phyloP scores from a whole-genome alignment of 1,284 basidiomycete genomes.

The Ceratobasidium sp. region DNA sequence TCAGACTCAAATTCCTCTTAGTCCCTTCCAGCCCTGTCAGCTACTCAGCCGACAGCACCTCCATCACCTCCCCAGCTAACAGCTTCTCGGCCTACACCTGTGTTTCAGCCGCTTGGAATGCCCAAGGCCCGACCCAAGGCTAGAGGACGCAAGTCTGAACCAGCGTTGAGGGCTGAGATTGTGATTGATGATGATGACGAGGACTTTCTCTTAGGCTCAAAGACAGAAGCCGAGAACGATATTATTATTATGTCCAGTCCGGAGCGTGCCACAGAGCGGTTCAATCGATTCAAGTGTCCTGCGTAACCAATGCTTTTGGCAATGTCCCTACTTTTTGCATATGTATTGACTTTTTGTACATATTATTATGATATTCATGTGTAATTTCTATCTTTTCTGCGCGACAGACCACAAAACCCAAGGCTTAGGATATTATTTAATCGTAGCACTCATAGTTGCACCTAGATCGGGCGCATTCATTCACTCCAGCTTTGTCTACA shows the following conservation, averaged over 20 bases:
- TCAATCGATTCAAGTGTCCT: constrained; percentile 22
- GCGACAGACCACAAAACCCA: background rate
- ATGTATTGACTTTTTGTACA: constrained; percentile 24
- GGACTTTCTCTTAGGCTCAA: constrained; percentile 24
- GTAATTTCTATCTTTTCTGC: background rate
- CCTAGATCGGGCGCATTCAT: too few relatives aligned
- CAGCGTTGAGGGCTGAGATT: constrained; percentile 20
- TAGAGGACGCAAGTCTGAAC: constrained; percentile 38
- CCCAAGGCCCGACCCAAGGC: constrained; percentile 37
- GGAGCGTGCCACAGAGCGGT: constrained; percentile 27
- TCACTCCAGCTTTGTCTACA: background rate
- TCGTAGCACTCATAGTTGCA: too few relatives aligned
- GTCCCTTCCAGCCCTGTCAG: constrained; percentile 23
- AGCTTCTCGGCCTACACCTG: constrained; percentile 12
- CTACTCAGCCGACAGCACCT: constrained; percentile 15
- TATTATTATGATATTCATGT: background rate
- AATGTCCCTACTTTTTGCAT: constrained; percentile 8
- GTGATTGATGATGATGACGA: constrained; percentile 34
- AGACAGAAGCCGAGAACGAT: background rate
- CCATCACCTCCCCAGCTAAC: background rate
- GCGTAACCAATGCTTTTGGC: background rate
- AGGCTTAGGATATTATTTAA: too few relatives aligned
- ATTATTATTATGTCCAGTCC: constrained; percentile 26
- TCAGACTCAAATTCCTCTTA: background rate
- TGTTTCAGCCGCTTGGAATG: constrained; percentile 39